Conservation (phyloP, 768 basidiomycete species). For the Phaeotremella skinneri region DNA sequence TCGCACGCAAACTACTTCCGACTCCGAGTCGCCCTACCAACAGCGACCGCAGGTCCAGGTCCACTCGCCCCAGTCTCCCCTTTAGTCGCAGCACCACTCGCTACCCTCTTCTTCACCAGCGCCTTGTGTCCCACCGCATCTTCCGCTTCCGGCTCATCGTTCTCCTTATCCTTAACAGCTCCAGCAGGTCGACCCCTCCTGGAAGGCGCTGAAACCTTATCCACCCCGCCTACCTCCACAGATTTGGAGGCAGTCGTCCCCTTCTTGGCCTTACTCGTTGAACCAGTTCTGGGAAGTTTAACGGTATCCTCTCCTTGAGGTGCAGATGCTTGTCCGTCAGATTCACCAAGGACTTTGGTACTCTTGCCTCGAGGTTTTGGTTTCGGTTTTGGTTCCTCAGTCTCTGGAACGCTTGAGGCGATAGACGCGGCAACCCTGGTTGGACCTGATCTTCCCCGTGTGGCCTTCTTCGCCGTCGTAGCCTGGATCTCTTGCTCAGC, state of each 20-base stretch:
- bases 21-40: slow-evolving; percentile 18
- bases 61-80: background rate
- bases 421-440: no score
- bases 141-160: slow-evolving; percentile 6
- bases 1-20: slow-evolving; percentile 19
- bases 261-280: background rate
- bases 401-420: no score
- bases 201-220: background rate
- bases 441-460: no score
- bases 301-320: background rate
- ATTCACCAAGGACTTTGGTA: background rate
- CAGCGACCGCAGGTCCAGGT: background rate
- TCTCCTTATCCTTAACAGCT: slow-evolving; percentile 6
- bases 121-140: slow-evolving; percentile 1
- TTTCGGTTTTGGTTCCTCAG: no score
- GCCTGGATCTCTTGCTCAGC: background rate
- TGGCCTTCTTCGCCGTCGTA: no score
- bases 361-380: background rate
- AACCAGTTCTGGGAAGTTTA: background rate
- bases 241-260: background rate
- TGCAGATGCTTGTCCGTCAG: slow-evolving; percentile 1
- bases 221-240: background rate
- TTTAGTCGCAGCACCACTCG: slow-evolving; percentile 4
- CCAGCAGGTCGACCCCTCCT: background rate
- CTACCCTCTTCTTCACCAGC: background rate